Conservation (phyloP, 78 protist species). For the slime mould (Dictyostelium discoideum) region DNA sequence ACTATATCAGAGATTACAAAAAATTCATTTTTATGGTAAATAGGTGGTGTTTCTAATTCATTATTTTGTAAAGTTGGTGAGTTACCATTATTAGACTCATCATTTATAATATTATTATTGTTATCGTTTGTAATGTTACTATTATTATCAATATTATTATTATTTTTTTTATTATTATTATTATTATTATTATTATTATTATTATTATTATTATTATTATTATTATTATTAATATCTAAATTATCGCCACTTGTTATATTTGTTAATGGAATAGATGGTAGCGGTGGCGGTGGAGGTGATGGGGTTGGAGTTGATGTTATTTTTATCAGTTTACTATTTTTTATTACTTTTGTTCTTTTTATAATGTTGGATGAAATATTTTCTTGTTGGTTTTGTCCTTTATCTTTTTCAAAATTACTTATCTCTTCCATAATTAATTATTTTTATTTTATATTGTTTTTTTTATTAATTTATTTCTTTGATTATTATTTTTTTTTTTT, state of each 20-base stretch:
- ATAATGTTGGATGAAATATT: background rate
- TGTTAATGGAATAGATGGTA: background rate
- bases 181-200: background rate
- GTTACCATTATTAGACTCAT: background rate
- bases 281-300: too few species aligned
- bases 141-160: background rate
- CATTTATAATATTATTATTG: background rate
- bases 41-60: background rate
- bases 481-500: background rate
- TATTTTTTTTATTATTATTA: background rate
- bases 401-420: background rate
- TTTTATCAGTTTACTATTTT: background rate
- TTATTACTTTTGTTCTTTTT: background rate
- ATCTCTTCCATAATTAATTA: background rate
- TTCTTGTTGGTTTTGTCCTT: background rate
- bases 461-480: too few species aligned
- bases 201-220: background rate
- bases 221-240: background rate
- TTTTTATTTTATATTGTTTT: too few species aligned
- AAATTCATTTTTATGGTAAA: constrained; percentile 2
- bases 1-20: background rate
- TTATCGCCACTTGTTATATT: background rate
- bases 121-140: background rate
- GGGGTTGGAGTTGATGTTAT: constrained; percentile 2
- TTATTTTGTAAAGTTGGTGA: background rate